Conservation (phyloP, 2,329 filamentous ascomycete genomes). For the Xylariaceae sp. region DNA sequence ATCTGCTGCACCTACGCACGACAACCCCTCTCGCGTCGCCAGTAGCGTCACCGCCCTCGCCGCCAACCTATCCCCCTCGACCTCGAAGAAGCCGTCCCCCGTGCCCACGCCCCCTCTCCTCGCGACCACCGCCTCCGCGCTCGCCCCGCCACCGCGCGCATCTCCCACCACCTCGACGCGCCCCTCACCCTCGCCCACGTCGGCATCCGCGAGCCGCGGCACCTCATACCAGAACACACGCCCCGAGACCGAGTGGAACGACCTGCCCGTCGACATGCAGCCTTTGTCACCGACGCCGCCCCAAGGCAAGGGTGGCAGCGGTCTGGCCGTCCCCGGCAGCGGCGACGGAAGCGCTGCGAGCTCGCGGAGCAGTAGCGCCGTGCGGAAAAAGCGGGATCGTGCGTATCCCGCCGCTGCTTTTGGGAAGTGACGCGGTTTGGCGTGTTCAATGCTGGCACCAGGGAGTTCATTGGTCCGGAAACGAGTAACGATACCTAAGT, state of each 20-base stretch:
- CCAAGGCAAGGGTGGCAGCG: no score
- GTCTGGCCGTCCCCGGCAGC: slow-evolving; percentile 19
- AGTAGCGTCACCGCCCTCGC: slow-evolving; percentile 25
- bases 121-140: slow-evolving; percentile 8
- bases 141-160: slow-evolving; percentile 6
- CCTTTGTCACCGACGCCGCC: background rate
- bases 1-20: background rate
- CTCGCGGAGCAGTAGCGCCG: slow-evolving; percentile 52
- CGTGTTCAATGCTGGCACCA: no score
- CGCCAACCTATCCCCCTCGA: slow-evolving; percentile 25
- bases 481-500: no score
- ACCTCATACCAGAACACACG: slow-evolving; percentile 55
- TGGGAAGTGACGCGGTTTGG: slow-evolving; percentile 23
- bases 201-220: slow-evolving; percentile 28
- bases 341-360: slow-evolving; percentile 38
- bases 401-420: slow-evolving; percentile 61
- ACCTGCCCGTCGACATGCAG: slow-evolving; percentile 57
- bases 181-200: slow-evolving; percentile 10
- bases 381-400: slow-evolving; percentile 55
- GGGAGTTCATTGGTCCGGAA: no score
- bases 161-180: background rate
- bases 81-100: no score
- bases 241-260: slow-evolving; percentile 62
- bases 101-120: slow-evolving; percentile 3
- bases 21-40: slow-evolving; percentile 2